phyloP scores from a whole-genome alignment of 805 yeast species.

The Hanseniaspora vineae region DNA sequence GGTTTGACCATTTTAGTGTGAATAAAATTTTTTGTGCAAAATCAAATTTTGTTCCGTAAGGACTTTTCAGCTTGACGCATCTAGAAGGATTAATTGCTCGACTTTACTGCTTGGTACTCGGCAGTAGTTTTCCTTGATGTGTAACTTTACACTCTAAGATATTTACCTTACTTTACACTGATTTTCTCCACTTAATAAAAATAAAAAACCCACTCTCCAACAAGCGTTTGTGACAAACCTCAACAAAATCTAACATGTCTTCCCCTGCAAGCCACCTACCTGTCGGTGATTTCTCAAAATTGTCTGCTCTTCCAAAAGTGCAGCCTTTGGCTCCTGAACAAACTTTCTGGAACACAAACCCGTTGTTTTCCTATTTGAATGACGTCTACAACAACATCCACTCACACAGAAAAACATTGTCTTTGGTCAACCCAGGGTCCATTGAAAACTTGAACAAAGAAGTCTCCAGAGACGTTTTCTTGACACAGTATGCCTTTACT shows the following conservation, averaged over 20 bases:
- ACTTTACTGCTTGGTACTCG: too few species aligned
- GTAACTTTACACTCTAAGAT: neutral
- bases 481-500: slow-evolving; percentile 79
- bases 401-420: slow-evolving; percentile 70
- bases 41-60: too few species aligned
- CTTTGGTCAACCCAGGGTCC: slow-evolving; percentile 86
- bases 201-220: neutral
- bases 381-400: slow-evolving; percentile 60
- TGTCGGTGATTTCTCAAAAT: slow-evolving; percentile 47
- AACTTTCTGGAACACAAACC: slow-evolving; percentile 70
- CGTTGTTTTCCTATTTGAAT: slow-evolving; percentile 66
- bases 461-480: slow-evolving; percentile 85
- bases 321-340: slow-evolving; percentile 43
- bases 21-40: too few species aligned
- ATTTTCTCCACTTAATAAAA: too few species aligned
- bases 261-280: slow-evolving; percentile 30
- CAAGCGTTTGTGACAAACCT: neutral
- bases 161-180: too few species aligned
- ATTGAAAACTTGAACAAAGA: slow-evolving; percentile 88
- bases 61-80: too few species aligned
- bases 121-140: too few species aligned
- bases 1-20: too few species aligned
- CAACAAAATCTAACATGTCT: slow-evolving; percentile 12
- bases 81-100: too few species aligned
- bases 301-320: slow-evolving; percentile 32